A percentile compares a stretch with the other conserved stretches of the same genome.
Evolutionary conservation across 345 rosid species (phyloP).

Genomic region (Anacardium occidentale): DNA sequence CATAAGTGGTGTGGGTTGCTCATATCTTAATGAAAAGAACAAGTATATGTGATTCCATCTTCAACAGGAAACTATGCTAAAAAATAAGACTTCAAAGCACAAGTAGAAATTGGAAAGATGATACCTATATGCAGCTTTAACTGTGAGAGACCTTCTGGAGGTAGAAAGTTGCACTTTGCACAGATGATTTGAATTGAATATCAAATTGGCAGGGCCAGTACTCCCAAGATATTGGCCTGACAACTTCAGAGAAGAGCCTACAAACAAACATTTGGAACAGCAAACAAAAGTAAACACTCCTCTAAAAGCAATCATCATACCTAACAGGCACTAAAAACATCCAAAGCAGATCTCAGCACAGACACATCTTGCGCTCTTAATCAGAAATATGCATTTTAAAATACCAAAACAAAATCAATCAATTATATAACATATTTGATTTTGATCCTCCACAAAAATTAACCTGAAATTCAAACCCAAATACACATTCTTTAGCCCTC

Average conservation of each 20-base stretch:
- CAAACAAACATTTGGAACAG: constrained; percentile 1
- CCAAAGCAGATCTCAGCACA: neutral
- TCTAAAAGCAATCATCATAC: neutral
- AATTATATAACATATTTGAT: too few relatives aligned
- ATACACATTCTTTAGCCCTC: too few relatives aligned
- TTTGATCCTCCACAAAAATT: too few relatives aligned
- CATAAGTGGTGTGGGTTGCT: too few relatives aligned
- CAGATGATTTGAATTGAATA: constrained; percentile 39
- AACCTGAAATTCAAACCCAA: too few relatives aligned
- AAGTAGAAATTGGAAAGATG: neutral
- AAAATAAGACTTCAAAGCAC: neutral
- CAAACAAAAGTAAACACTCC: neutral
- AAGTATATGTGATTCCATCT: neutral
- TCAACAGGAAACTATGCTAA: neutral
- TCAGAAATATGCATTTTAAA: neutral
- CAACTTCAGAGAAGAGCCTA: constrained; percentile 49
- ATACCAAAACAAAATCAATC: neutral
- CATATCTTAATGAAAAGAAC: neutral
- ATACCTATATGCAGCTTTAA: constrained; percentile 76
- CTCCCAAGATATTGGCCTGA: constrained; percentile 23
- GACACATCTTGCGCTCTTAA: neutral
- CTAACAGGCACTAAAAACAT: neutral
- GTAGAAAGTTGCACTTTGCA: constrained; percentile 41
- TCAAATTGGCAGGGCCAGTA: constrained; percentile 37
- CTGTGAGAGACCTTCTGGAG: constrained; percentile 43